Conservation (phyloP, 2,329 filamentous ascomycete genomes). For the Aspergillus floridensis region DNA sequence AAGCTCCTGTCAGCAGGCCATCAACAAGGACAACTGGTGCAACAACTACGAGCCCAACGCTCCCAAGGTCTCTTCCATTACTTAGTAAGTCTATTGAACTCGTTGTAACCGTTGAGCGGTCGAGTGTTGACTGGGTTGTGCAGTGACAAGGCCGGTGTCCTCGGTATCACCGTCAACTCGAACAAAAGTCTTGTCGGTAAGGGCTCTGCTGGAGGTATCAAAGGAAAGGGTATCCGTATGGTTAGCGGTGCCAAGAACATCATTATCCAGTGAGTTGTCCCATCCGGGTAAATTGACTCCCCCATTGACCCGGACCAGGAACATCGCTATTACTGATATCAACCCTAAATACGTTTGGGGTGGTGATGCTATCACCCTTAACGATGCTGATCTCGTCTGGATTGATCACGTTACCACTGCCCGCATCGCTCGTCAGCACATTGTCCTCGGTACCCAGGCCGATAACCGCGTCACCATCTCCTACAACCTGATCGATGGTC, state of each 20-base stretch:
- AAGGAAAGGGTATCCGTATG: conserved; percentile 56
- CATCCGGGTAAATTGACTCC: not conserved
- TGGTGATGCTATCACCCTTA: conserved; percentile 56
- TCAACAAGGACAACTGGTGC: conserved; percentile 61
- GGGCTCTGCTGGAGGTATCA: conserved; percentile 54
- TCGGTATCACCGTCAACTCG: conserved; percentile 52
- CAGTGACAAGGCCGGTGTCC: conserved; percentile 51
- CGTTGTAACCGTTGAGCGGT: not conserved
- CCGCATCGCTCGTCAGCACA: conserved; percentile 59
- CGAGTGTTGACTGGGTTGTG: not conserved
- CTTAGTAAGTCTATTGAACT: conserved; percentile 23
- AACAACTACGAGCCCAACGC: conserved; percentile 57
- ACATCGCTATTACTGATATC: conserved; percentile 55
- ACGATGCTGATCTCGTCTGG: conserved; percentile 46
- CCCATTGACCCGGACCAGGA: conserved; percentile 24
- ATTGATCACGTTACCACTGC: conserved; percentile 50
- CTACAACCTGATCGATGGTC: conserved; percentile 59
- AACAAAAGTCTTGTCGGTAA: conserved; percentile 60
- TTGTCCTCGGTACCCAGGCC: conserved; percentile 55
- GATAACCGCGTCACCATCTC: conserved; percentile 59
- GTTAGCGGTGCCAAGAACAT: conserved; percentile 51
- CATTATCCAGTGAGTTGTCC: conserved; percentile 50
- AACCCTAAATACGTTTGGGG: conserved; percentile 62
- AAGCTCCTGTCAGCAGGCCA: conserved; percentile 60
- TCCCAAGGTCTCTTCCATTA: conserved; percentile 44